Conservation (phyloP, 768 basidiomycete genomes). For the Lentinula lateritia region DNA sequence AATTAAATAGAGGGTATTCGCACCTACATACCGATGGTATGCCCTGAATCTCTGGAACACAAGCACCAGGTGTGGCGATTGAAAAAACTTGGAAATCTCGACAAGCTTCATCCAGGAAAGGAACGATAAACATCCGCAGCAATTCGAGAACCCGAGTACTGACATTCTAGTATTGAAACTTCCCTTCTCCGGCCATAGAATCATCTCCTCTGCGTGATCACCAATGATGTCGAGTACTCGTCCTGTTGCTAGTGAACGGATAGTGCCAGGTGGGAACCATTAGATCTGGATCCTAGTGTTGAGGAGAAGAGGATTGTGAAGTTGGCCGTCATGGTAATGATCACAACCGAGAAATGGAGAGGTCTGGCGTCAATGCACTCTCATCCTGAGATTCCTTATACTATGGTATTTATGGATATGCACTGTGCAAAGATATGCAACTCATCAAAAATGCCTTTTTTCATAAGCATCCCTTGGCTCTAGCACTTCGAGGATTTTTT, state of each 20-base stretch:
- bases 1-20: background rate
- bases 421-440: too few relatives aligned
- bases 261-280: constrained; percentile 34
- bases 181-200: constrained; percentile 71
- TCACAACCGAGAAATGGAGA: too few relatives aligned
- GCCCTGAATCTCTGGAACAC: constrained; percentile 74
- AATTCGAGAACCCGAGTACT: background rate
- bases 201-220: constrained; percentile 50
- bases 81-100: constrained; percentile 92
- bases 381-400: too few relatives aligned
- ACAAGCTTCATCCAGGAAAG: too few relatives aligned
- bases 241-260: constrained; percentile 45
- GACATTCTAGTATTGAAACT: constrained; percentile 73
- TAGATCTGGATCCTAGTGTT: background rate
- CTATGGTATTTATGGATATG: too few relatives aligned
- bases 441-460: too few relatives aligned
- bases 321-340: too few relatives aligned
- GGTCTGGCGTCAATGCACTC: too few relatives aligned
- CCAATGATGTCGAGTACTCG: constrained; percentile 53
- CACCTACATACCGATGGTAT: constrained; percentile 76
- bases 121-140: too few relatives aligned
- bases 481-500: too few relatives aligned
- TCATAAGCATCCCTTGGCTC: too few relatives aligned
- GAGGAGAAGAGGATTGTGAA: too few relatives aligned
- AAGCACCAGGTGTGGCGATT: constrained; percentile 74